Conservation (phyloP, 495 filamentous ascomycete species). For the Astrothelium subdiscretum region DNA sequence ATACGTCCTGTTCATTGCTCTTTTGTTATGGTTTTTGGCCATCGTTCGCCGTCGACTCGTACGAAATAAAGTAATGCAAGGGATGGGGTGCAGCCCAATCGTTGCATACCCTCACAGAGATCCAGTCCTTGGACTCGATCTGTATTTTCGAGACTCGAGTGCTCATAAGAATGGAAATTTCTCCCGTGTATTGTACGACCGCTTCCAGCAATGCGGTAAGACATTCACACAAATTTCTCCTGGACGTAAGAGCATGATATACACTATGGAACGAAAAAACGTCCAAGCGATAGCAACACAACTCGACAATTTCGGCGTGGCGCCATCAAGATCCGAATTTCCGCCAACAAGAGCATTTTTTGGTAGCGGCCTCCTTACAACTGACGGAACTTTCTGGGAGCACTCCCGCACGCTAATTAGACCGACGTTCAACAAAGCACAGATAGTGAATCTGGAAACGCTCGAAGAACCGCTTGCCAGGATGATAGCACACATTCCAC, state of each 20-base stretch:
- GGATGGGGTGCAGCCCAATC: background rate
- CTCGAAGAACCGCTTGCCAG: slow-evolving; percentile 49
- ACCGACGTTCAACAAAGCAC: slow-evolving; percentile 50
- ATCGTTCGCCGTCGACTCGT: no score
- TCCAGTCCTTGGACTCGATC: slow-evolving; percentile 23
- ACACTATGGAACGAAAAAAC: slow-evolving; percentile 51
- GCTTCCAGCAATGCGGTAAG: slow-evolving; percentile 16
- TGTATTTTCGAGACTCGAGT: slow-evolving; percentile 16
- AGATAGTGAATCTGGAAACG: slow-evolving; percentile 46
- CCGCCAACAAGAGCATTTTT: background rate
- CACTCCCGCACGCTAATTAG: slow-evolving; percentile 28
- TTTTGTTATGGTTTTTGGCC: no score
- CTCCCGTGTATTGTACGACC: slow-evolving; percentile 5
- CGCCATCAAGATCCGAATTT: background rate
- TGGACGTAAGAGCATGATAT: slow-evolving; percentile 19
- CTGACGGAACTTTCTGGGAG: slow-evolving; percentile 54
- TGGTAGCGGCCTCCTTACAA: slow-evolving; percentile 51
- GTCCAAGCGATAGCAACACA: background rate
- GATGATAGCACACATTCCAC: slow-evolving; percentile 36
- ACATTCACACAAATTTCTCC: slow-evolving; percentile 16
- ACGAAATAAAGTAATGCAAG: no score
- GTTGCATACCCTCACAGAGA: slow-evolving; percentile 4
- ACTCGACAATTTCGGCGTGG: background rate
- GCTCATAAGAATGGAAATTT: slow-evolving; percentile 15
- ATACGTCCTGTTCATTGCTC: no score